A percentile compares a stretch with the other conserved stretches of the same genome.
Conservation (phyloP, 1,139 yeast genomes). For the Eremothecium coryli region DNA sequence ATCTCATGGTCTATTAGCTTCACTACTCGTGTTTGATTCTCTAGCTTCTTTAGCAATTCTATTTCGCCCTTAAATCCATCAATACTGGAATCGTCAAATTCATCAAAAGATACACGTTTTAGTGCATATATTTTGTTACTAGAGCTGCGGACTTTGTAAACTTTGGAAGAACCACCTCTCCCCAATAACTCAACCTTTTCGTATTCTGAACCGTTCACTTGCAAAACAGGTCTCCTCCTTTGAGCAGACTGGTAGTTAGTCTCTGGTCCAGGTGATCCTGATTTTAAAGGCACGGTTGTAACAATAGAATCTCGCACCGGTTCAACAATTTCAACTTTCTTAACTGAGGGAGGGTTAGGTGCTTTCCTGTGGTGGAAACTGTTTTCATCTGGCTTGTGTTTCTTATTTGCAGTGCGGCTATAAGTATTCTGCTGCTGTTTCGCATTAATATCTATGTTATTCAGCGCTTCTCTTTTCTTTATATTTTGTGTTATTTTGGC, state of each 20-base stretch:
- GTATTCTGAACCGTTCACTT: constrained; percentile 54
- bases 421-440: constrained; percentile 3
- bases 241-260: constrained; percentile 4
- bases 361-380: constrained; percentile 6
- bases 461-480: constrained; percentile 24
- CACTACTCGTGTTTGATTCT: constrained; percentile 65
- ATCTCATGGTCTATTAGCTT: constrained; percentile 66
- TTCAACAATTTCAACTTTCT: constrained; percentile 24
- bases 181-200: constrained; percentile 76
- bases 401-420: constrained; percentile 3
- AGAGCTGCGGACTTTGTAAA: constrained; percentile 63
- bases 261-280: constrained; percentile 7
- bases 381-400: constrained; percentile 5
- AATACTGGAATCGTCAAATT: constrained; percentile 65
- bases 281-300: constrained; percentile 8
- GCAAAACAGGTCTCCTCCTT: constrained; percentile 16
- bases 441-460: constrained; percentile 24
- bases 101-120: constrained; percentile 73
- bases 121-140: constrained; percentile 62
- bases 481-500: constrained; percentile 6
- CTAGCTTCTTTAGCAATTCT: constrained; percentile 54
- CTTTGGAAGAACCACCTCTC: constrained; percentile 89
- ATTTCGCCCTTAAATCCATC: constrained; percentile 86
- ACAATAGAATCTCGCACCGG: constrained; percentile 13
- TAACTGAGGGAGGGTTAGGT: constrained; percentile 6